These are phyloP conservation scores for Fusarium xylarioides DNA, from an alignment of 2,329 filamentous ascomycete species.

Conservation along the genomic window DNA sequence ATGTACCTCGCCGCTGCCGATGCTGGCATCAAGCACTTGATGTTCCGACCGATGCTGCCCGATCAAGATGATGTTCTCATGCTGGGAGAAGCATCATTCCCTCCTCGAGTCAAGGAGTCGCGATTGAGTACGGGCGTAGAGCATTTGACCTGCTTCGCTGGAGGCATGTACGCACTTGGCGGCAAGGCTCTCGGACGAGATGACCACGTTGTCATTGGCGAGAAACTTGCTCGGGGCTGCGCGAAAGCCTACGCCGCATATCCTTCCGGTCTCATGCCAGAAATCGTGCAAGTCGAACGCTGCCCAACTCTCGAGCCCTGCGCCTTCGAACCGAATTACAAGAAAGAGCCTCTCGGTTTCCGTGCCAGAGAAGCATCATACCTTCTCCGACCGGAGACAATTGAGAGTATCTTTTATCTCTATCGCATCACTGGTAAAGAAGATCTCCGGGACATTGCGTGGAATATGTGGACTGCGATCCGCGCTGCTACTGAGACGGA, in stretches of 20 bases:
- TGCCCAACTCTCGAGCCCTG: slow-evolving; percentile 43
- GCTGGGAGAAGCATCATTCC: slow-evolving; percentile 55
- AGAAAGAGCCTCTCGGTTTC: slow-evolving; percentile 26
- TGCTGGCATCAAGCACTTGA: slow-evolving; percentile 65
- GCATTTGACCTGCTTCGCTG: slow-evolving; percentile 71
- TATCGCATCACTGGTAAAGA: slow-evolving; percentile 77
- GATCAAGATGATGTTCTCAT: slow-evolving; percentile 68
- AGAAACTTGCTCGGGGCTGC: slow-evolving; percentile 69
- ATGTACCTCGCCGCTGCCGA: slow-evolving; percentile 60
- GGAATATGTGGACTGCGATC: slow-evolving; percentile 76
- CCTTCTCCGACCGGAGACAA: slow-evolving; percentile 61
- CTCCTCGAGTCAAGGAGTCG: slow-evolving; percentile 40
- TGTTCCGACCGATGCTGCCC: slow-evolving; percentile 73
- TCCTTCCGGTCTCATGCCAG: slow-evolving; percentile 69
- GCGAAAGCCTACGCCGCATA: slow-evolving; percentile 69
- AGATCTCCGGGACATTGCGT: slow-evolving; percentile 72
- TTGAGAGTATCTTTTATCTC: slow-evolving; percentile 83
- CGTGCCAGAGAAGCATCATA: slow-evolving; percentile 29
- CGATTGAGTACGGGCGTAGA: slow-evolving; percentile 51
- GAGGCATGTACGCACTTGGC: slow-evolving; percentile 71
- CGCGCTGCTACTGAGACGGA: slow-evolving; percentile 66
- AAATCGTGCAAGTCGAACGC: slow-evolving; percentile 61
- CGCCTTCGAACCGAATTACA: slow-evolving; percentile 24
- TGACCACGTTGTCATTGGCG: slow-evolving; percentile 64
- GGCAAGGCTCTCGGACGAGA: slow-evolving; percentile 62